Conservation (phyloP, 116 monocot species). For the Zostera marina region DNA sequence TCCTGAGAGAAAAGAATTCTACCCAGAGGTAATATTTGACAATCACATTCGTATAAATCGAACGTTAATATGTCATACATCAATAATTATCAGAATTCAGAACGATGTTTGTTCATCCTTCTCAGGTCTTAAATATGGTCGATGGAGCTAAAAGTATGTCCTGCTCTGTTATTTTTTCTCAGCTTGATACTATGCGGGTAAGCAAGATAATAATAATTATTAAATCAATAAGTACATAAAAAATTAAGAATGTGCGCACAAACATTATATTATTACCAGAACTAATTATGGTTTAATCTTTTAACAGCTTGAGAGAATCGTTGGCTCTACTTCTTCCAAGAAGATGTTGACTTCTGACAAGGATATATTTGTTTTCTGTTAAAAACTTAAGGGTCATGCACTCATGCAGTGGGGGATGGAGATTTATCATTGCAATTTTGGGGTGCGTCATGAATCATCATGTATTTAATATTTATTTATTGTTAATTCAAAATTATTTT, state of each 20-base stretch:
- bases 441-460: too few relatives aligned
- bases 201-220: slow-evolving; percentile 5
- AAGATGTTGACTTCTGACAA: slow-evolving; percentile 80
- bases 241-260: too few relatives aligned
- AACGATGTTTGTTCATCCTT: slow-evolving; percentile 8
- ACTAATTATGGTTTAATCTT: background rate
- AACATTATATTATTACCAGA: background rate
- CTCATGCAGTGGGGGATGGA: too few relatives aligned
- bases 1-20: slow-evolving; percentile 89
- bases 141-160: slow-evolving; percentile 41
- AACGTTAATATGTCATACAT: background rate
- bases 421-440: too few relatives aligned
- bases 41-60: background rate
- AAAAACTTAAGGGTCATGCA: background rate
- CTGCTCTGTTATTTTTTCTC: slow-evolving; percentile 74
- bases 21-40: slow-evolving; percentile 47
- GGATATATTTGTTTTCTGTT: slow-evolving; percentile 61
- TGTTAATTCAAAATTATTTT: too few relatives aligned
- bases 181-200: slow-evolving; percentile 60
- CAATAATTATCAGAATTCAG: background rate
- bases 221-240: too few relatives aligned
- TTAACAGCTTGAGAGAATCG: slow-evolving; percentile 78
- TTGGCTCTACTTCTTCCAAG: slow-evolving; percentile 45
- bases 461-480: too few relatives aligned
- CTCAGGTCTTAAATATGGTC: slow-evolving; percentile 79